Evolutionary conservation across 441 rosid genomes (phyloP).

Genomic region (Biscutella laevigata): DNA sequence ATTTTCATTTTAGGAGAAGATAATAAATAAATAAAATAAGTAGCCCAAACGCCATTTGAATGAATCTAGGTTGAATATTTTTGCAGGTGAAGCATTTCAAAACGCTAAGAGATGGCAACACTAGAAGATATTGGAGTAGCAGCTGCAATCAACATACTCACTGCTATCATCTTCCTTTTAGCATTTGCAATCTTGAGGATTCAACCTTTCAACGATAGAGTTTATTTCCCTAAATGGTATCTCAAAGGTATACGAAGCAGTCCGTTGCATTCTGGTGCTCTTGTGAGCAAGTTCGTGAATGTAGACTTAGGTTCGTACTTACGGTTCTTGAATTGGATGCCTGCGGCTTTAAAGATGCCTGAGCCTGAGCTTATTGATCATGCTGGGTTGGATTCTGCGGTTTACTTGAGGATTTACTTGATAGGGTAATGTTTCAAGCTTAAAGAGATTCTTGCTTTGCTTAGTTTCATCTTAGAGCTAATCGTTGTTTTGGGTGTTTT

Average conservation of each 20-base stretch:
- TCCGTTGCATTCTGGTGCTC: constrained; percentile 45
- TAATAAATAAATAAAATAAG: neutral
- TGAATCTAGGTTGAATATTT: neutral
- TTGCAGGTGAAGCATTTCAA: neutral
- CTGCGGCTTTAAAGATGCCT: constrained; percentile 69
- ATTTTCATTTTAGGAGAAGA: neutral
- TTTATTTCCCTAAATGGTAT: no score
- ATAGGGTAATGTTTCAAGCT: constrained; percentile 38
- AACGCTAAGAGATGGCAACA: constrained; percentile 27
- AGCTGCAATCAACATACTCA: constrained; percentile 56
- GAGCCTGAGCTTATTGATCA: constrained; percentile 75
- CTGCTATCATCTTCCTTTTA: constrained; percentile 57
- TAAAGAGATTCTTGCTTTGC: constrained; percentile 2
- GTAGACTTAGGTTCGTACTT: constrained; percentile 48
- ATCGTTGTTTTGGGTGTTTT: neutral
- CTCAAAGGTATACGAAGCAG: constrained; percentile 57
- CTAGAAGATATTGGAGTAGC: constrained; percentile 57
- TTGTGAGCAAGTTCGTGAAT: constrained; percentile 46
- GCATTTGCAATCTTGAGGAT: constrained; percentile 76
- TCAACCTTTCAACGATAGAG: constrained; percentile 70
- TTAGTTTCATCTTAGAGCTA: neutral
- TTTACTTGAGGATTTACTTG: constrained; percentile 67
- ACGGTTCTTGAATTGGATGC: constrained; percentile 79
- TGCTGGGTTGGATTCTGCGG: constrained; percentile 77
- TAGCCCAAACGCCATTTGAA: neutral